Base-by-base conservation (phyloP, 2,329 filamentous ascomycete species). In the Dactylellina leptospora region DNA sequence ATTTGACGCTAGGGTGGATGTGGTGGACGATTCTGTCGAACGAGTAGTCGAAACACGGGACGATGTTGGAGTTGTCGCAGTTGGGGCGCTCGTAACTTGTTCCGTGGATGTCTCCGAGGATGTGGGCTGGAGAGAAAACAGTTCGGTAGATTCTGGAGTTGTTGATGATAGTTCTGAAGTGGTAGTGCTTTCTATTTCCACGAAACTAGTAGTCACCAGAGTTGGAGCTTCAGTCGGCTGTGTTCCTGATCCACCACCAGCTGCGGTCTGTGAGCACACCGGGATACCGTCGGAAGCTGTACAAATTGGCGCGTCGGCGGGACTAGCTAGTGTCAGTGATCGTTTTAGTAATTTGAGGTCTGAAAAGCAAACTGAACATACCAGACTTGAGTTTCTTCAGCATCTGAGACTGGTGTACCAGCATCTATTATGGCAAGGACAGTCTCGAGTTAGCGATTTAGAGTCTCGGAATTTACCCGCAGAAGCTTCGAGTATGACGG, bases 241-340 rank as follows among this genome's bases (percentile, higher is more conserved):
- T 3, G 68, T 64, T 18, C 25, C 10, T 1, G 59, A 30, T 11
- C 10, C 38, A 18, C 36, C 53, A n/a, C n/a, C n/a, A n/a, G n/a
- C n/a, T n/a, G n/a, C n/a, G n/a, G n/a, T n/a, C n/a, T n/a, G n/a
- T n/a, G n/a, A 64, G 38, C 68, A 72, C 22, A 64, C 28, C 1
- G 68, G 68, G 30, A 72, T 63, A 25, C 60, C 53, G 30, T 59
- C 68, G 23, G 59, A 53, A 4, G 38, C 53, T 10, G 68, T 72
- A 22, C 68, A 72, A 18, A 72, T 27, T 47, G 68, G 68, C 4
- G 68, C 68, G 8, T 63, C 68, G 45, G 68, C 64, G 20, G 68
- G 68, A 40, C 68, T 72, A 18, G 33, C 27, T 18, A 20, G 20
- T 50, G 45, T 42, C 4, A 42, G 5, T 56, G 20, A 11, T 45